These are phyloP conservation scores for Salix suchowensis DNA, from an alignment of 345 rosid species.

Conservation along the genomic window DNA sequence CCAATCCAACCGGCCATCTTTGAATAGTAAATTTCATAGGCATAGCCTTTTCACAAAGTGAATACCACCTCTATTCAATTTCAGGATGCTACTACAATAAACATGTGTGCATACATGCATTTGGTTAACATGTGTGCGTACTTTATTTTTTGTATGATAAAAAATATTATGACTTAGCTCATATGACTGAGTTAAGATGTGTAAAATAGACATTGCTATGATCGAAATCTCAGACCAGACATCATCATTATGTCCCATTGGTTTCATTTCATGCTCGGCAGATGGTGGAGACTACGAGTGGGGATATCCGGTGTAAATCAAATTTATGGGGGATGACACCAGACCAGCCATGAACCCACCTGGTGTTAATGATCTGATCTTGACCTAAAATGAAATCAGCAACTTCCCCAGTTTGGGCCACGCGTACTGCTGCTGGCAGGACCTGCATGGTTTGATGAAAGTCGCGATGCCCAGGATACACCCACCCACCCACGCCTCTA, in stretches of 20 bases:
- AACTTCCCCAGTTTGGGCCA: neutral
- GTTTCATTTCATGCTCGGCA: neutral
- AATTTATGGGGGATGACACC: neutral
- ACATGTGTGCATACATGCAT: neutral
- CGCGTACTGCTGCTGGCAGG: neutral
- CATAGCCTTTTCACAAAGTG: slow-evolving; percentile 11
- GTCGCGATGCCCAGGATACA: neutral
- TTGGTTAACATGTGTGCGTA: neutral
- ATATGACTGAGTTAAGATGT: too few species aligned
- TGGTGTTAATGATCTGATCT: neutral
- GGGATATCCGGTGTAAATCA: neutral
- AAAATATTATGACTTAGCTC: too few species aligned
- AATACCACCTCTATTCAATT: neutral
- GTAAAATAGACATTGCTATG: too few species aligned
- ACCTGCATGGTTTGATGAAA: neutral
- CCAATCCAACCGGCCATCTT: slow-evolving; percentile 7
- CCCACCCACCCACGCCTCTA: neutral
- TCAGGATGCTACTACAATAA: neutral
- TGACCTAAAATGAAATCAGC: neutral
- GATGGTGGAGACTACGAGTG: neutral
- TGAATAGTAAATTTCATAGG: neutral
- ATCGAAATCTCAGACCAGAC: neutral
- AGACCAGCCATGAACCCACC: neutral
- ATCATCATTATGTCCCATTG: neutral
- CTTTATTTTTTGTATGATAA: too few species aligned